Percentiles rank a stretch among this genome's conserved stretches.
phyloP scores from a whole-genome alignment of 768 basidiomycete species.

The Trametes cubensis region DNA sequence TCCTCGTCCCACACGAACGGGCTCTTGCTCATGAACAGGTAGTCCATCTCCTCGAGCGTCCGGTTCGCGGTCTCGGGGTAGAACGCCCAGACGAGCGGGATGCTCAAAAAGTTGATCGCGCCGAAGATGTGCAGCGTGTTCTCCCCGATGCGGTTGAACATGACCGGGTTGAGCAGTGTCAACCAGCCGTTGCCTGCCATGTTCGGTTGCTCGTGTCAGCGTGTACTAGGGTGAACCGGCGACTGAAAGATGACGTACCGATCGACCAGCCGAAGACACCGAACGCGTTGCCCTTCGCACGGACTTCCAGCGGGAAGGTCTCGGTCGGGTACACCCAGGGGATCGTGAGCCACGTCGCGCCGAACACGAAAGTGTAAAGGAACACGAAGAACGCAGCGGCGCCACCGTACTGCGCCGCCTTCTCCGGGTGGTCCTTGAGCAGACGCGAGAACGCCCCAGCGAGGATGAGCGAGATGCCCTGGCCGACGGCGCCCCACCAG shows the following conservation, averaged over 20 bases:
- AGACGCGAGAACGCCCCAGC: slow-evolving; percentile 46
- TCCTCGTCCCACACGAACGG: slow-evolving; percentile 51
- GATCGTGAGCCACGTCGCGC: slow-evolving; percentile 51
- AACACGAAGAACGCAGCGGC: slow-evolving; percentile 49
- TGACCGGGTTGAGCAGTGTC: slow-evolving; percentile 47
- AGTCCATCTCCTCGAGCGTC: slow-evolving; percentile 49
- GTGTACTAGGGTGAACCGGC: no score
- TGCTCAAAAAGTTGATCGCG: slow-evolving; percentile 45
- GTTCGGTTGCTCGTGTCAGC: neutral
- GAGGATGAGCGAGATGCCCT: slow-evolving; percentile 43
- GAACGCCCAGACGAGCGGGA: slow-evolving; percentile 48
- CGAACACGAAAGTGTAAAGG: slow-evolving; percentile 46
- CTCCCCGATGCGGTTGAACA: slow-evolving; percentile 46
- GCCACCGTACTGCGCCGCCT: slow-evolving; percentile 43
- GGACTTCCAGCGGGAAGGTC: slow-evolving; percentile 47
- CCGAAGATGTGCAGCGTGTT: slow-evolving; percentile 50
- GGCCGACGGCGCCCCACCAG: slow-evolving; percentile 50
- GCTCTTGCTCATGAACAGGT: slow-evolving; percentile 47
- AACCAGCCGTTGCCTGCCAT: slow-evolving; percentile 46
- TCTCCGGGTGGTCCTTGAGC: slow-evolving; percentile 44
- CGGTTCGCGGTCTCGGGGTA: slow-evolving; percentile 51
- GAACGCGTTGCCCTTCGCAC: slow-evolving; percentile 51
- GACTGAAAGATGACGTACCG: slow-evolving; percentile 28
- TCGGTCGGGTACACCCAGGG: slow-evolving; percentile 42
- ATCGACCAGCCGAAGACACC: slow-evolving; percentile 50